Evolutionary conservation across 495 filamentous ascomycete species (phyloP), one percentile per base, ranked within the genome.

Genomic region (Terfezia claveryi): DNA sequence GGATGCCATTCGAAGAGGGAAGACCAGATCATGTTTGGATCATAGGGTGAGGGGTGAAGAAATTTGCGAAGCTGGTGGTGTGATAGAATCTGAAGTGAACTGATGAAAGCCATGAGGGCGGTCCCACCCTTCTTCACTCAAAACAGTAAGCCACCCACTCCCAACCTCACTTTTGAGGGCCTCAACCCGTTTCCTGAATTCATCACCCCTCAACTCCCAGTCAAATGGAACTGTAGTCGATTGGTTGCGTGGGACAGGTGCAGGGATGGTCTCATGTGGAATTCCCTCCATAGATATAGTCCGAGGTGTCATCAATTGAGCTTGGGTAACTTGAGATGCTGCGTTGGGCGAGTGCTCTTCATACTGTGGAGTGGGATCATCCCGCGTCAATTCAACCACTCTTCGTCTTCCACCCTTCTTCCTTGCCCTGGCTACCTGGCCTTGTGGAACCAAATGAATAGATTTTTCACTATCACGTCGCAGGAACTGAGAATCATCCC

Each of bases 131-230:
- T 86, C 82, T 59, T 94, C 91, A 55, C 80, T 80, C 50, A 96
- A 73, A 6, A 86, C 83, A 57, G 78, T 86, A 36, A 95, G 74
- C 76, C 92, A 98, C 51, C 78, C 80, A 58, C 77, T 82, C 38
- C 86, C 84, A 52, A 92, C 79, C 57, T 94, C 85, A 59, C 80
- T 80, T 46, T 83, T 81, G 16, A 94, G 69, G 11, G 82, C 82
- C 66, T 91, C 86, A 51, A 96, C 77, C 61, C 87, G 87, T 66
- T 81, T 82, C 41, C 79, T 77, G 66, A 89, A 94, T 7, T 85
- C 70, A 61, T 93, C 85, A 51, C 81, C 80, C 53, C 79, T 78
- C 49, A 80, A 69, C 52, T 77, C 76, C 76, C 83, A 83, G 54
- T 83, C 73, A 54, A 73, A 70, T 36, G 65, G 67, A 46, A 74